phyloP scores from a whole-genome alignment of 1,284 basidiomycete species.

The Singerocomus inundabilis region DNA sequence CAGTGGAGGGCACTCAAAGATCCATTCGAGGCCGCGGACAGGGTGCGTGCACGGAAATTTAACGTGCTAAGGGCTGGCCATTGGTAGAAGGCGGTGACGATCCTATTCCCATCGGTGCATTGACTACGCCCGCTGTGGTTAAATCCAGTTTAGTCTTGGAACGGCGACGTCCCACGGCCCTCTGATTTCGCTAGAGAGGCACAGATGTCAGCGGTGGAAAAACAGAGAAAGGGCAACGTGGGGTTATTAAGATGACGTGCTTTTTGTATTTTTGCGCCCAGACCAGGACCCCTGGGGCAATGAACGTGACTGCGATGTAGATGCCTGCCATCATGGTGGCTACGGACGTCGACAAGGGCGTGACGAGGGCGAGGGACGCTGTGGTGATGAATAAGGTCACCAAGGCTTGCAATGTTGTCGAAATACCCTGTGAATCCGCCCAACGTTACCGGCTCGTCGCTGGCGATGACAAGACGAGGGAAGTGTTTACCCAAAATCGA shows the following conservation, averaged over 20 bases:
- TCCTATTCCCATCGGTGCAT: conserved; percentile 30
- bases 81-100: conserved; percentile 27
- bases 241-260: conserved; percentile 40
- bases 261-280: conserved; percentile 87
- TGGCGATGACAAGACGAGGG: conserved; percentile 15
- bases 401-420: conserved; percentile 43
- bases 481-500: conserved; percentile 64
- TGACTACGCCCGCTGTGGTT: conserved; percentile 25
- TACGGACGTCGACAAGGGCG: conserved; percentile 51
- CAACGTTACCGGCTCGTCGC: conserved; percentile 19
- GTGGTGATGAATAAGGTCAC: conserved; percentile 51
- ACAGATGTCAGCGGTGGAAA: conserved; percentile 26
- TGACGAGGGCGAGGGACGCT: conserved; percentile 50
- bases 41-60: conserved; percentile 29
- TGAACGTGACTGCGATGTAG: conserved; percentile 61
- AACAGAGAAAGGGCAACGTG: too few species aligned
- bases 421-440: conserved; percentile 41
- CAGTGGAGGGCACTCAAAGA: conserved; percentile 2
- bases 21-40: conserved; percentile 28
- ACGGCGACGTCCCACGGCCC: conserved; percentile 53
- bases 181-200: conserved; percentile 41
- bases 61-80: conserved; percentile 13
- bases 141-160: conserved; percentile 55
- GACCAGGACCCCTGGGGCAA: conserved; percentile 68
- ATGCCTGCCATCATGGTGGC: conserved; percentile 49